Conservation (phyloP, 768 basidiomycete species). For the Boletus reticulatus region DNA sequence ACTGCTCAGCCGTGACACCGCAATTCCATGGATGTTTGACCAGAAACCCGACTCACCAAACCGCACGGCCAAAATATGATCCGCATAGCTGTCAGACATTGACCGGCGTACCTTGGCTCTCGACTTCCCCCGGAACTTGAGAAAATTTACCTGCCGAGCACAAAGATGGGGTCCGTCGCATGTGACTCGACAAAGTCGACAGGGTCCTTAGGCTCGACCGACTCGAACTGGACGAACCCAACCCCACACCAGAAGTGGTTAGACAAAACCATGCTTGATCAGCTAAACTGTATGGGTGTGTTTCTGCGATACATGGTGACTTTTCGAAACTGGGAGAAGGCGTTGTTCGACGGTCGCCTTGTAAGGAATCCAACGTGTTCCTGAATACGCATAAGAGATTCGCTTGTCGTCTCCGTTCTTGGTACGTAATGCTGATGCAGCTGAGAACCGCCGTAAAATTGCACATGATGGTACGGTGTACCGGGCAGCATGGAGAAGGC, state of each 20-base stretch:
- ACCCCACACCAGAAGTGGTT: conserved; percentile 37
- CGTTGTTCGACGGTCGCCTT: conserved; percentile 37
- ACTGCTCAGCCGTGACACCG: too few species aligned
- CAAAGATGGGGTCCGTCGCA: conserved; percentile 44
- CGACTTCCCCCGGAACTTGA: too few species aligned
- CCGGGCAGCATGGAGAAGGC: too few species aligned
- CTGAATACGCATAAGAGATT: conserved; percentile 28
- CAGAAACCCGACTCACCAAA: too few species aligned
- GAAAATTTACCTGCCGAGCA: conserved; percentile 44
- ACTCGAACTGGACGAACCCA: conserved; percentile 44
- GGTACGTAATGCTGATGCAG: too few species aligned
- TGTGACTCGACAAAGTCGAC: conserved; percentile 35
- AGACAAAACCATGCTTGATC: background rate
- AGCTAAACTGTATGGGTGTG: background rate
- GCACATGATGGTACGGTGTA: too few species aligned
- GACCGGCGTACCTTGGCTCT: too few species aligned
- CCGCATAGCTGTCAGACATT: too few species aligned
- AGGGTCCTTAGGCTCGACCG: conserved; percentile 38
- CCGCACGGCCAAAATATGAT: too few species aligned
- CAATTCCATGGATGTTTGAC: too few species aligned
- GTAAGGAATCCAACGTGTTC: conserved; percentile 53
- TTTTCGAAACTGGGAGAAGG: conserved; percentile 45
- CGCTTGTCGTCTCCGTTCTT: too few species aligned
- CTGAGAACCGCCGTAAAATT: too few species aligned
- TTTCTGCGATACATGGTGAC: conserved; percentile 36